Conservation (phyloP, 1,284 basidiomycete genomes). For the Neolentinus lepideus region DNA sequence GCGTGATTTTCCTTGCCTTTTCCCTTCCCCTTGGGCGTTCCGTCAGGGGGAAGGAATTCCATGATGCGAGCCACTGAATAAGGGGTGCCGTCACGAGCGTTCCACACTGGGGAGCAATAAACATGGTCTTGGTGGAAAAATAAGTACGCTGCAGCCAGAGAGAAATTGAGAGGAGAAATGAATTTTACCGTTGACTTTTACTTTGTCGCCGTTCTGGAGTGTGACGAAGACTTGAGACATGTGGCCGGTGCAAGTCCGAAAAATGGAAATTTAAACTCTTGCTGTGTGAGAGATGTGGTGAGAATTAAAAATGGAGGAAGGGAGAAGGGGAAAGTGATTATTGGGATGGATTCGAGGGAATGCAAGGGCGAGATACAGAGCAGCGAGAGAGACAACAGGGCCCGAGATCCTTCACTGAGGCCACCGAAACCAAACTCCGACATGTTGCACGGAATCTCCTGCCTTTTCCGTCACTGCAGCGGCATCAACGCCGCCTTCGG, state of each 20-base stretch:
- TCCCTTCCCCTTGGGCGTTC: slow-evolving; percentile 46
- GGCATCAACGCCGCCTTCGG: not conserved
- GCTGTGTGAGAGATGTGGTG: not conserved
- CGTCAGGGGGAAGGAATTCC: slow-evolving; percentile 85
- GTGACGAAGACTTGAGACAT: slow-evolving; percentile 33
- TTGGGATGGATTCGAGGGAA: not conserved
- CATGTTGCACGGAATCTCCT: slow-evolving; percentile 1
- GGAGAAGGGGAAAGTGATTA: slow-evolving; percentile 14
- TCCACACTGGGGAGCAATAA: slow-evolving; percentile 90
- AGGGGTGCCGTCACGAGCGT: slow-evolving; percentile 84
- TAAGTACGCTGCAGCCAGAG: slow-evolving; percentile 14
- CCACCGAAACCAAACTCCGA: slow-evolving; percentile 2
- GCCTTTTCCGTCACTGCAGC: not conserved
- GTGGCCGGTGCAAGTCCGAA: not conserved
- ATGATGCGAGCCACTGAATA: slow-evolving; percentile 94
- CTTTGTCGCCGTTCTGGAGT: slow-evolving; percentile 73
- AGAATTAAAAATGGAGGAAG: slow-evolving; percentile 10
- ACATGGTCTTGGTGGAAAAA: slow-evolving; percentile 74
- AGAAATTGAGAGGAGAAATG: slow-evolving; percentile 13
- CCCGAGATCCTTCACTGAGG: not conserved
- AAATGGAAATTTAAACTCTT: not conserved
- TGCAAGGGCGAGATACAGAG: slow-evolving; percentile 6
- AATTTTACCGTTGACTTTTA: slow-evolving; percentile 74
- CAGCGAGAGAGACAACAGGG: slow-evolving; percentile 1
- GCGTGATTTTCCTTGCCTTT: slow-evolving; percentile 56